Evolutionary conservation across 495 filamentous ascomycete genomes (phyloP), one percentile per base, ranked within the genome.

Genomic region (Penicillium chermesinum): DNA sequence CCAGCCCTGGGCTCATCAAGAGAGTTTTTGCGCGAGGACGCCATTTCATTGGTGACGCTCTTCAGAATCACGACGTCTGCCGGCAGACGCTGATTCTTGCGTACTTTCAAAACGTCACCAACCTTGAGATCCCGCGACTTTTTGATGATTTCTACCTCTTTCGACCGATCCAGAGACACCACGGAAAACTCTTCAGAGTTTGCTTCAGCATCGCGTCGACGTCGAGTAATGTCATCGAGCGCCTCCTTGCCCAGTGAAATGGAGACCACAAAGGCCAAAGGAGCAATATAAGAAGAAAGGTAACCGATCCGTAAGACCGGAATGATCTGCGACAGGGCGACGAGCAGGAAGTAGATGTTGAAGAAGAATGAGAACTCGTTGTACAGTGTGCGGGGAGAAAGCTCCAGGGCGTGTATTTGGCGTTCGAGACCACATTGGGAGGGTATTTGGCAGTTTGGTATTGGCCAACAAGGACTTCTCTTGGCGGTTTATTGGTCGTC

Each of bases 331-430:
- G 90, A 96, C 35, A 96, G 68, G 7, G 94, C 94, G 3, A 99
- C 94, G 5, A 97, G 77, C 7, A 99, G 77, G 65, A 97, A 99
- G 59, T 99, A 99, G 60, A 96, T 84, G 74, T 99, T 99, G 77
- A 97, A 96, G 69, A 99, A 99, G 71, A 97, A 97, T 38, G 89
- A 95, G 61, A 99, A 99, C 57, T 99, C 94, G 71, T 97, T 96
- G 64, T 95, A 99, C 10, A 97, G 73, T 0, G 94, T 97, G 18
- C 88, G 76, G 3, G 94, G 94, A 99, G 77, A 67, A 99, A 99
- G 49, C 84, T 93, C 76, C 88, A 88, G 0, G 89, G 81, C n/a
- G 91, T 96, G 61, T 96, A 99, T 79, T 96, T 96, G 35, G 94
- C 91, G 69, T 99, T 96, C 15, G 90, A 96, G 35, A 99, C 79